Evolutionary conservation across 2,329 filamentous ascomycete species (phyloP).

Genomic region (Exophiala alcalophila): DNA sequence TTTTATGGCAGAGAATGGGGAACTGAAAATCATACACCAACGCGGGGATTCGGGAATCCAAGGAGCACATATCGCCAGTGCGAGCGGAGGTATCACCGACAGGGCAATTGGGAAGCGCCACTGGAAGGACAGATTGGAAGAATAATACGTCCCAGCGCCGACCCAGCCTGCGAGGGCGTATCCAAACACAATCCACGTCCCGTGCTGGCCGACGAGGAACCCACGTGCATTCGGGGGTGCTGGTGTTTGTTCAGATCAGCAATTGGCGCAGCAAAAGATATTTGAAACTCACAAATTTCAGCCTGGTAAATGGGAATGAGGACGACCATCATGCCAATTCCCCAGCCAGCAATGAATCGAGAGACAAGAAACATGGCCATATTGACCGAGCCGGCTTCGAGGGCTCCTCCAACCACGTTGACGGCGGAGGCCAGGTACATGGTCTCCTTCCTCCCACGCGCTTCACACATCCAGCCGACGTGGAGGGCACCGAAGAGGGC

Average conservation of each 20-base stretch:
- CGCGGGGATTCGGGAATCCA: constrained; percentile 49
- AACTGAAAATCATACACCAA: constrained; percentile 40
- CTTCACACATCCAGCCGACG: constrained; percentile 23
- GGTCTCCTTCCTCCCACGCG: constrained; percentile 21
- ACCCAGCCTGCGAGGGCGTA: constrained; percentile 48
- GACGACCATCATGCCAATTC: constrained; percentile 24
- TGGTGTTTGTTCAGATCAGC: constrained; percentile 4
- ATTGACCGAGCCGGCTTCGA: constrained; percentile 20
- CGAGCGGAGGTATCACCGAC: constrained; percentile 41
- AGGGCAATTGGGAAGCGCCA: constrained; percentile 48
- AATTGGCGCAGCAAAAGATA: background rate
- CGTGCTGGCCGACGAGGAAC: constrained; percentile 47
- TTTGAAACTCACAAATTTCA: constrained; percentile 33
- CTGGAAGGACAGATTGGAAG: constrained; percentile 41
- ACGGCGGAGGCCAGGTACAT: constrained; percentile 22
- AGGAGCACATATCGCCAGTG: constrained; percentile 42
- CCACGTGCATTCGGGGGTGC: constrained; percentile 35
- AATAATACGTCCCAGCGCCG: constrained; percentile 47
- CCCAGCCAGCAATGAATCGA: constrained; percentile 22
- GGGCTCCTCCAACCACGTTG: constrained; percentile 22
- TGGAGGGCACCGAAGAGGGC: constrained; percentile 21
- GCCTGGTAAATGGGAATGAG: constrained; percentile 23
- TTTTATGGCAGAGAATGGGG: background rate
- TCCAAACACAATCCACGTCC: constrained; percentile 49
- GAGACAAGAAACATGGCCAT: constrained; percentile 27